Evolutionary conservation across 2,329 filamentous ascomycete species (phyloP).

Genomic region (Cercospora janseana): DNA sequence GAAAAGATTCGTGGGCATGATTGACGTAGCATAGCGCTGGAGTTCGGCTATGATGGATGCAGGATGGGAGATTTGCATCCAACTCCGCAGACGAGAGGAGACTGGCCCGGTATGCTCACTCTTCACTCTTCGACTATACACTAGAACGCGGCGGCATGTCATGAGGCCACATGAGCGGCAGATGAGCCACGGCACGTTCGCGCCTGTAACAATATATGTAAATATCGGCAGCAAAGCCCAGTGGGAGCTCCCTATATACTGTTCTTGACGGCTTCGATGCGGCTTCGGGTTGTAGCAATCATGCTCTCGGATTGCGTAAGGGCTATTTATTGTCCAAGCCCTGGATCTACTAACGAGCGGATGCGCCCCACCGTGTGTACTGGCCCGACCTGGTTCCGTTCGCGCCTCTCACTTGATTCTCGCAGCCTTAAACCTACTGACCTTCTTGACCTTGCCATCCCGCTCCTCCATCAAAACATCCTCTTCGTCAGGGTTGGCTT

Average conservation of each 20-base stretch:
- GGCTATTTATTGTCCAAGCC: too few relatives aligned
- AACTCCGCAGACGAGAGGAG: conserved; percentile 3
- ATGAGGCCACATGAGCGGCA: conserved; percentile 1
- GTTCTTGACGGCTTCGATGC: too few relatives aligned
- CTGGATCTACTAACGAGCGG: too few relatives aligned
- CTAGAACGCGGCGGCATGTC: background rate
- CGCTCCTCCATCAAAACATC: conserved; percentile 57
- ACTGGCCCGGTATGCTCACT: conserved; percentile 4
- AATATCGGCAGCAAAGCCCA: conserved; percentile 7
- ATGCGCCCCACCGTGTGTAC: background rate
- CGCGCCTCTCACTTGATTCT: conserved; percentile 28
- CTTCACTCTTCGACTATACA: conserved; percentile 17
- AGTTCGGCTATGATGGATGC: conserved; percentile 6
- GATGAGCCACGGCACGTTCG: conserved; percentile 4
- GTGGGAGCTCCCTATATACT: background rate
- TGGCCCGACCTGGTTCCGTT: background rate
- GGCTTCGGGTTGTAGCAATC: too few relatives aligned
- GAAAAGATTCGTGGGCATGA: conserved; percentile 8
- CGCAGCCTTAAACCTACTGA: conserved; percentile 41
- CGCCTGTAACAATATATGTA: conserved; percentile 17
- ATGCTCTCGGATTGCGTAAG: too few relatives aligned
- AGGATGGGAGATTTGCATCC: conserved; percentile 2
- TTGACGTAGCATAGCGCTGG: conserved; percentile 3
- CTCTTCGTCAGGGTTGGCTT: conserved; percentile 54
- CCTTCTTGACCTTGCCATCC: conserved; percentile 41